These are phyloP conservation scores for Exophiala oligosperma DNA, from an alignment of 2,329 filamentous ascomycete genomes.

Conservation along the genomic window DNA sequence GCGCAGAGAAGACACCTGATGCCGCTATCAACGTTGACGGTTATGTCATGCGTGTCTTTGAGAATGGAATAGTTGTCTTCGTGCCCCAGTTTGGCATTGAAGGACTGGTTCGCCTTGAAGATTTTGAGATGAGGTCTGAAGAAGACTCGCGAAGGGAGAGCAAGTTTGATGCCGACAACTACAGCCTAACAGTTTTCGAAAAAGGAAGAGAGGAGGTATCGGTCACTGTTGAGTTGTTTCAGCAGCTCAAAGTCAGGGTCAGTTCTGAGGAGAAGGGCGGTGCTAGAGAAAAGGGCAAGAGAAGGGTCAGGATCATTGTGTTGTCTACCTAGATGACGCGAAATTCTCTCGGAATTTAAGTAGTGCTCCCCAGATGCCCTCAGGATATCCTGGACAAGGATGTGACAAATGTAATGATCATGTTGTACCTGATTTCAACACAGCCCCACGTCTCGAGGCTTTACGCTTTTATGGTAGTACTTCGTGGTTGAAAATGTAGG, in stretches of 20 bases:
- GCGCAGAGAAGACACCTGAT: conserved; percentile 49
- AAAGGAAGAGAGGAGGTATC: conserved; percentile 56
- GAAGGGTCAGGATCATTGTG: conserved; percentile 56
- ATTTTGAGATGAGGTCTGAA: conserved; percentile 66
- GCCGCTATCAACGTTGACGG: conserved; percentile 74
- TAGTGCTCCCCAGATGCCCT: too few relatives aligned
- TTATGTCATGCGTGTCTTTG: conserved; percentile 96
- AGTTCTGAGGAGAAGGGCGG: conserved; percentile 86
- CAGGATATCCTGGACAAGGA: too few relatives aligned
- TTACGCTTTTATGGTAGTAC: too few relatives aligned
- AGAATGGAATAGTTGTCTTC: conserved; percentile 95
- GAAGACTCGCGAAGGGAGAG: conserved; percentile 61
- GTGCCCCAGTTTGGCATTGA: conserved; percentile 96
- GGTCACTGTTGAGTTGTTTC: conserved; percentile 76
- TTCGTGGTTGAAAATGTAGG: too few relatives aligned
- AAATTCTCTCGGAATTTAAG: not conserved
- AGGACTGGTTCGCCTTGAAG: conserved; percentile 80
- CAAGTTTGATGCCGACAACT: conserved; percentile 82
- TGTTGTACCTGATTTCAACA: too few relatives aligned
- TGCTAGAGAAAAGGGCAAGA: conserved; percentile 78
- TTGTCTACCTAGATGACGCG: conserved; percentile 17
- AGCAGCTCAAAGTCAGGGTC: conserved; percentile 86
- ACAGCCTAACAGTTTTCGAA: conserved; percentile 65
- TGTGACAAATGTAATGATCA: too few relatives aligned
- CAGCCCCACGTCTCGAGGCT: too few relatives aligned